These are phyloP conservation scores for Dactylonectria macrodidyma DNA, from an alignment of 2,329 filamentous ascomycete species.

Conservation along the genomic window DNA sequence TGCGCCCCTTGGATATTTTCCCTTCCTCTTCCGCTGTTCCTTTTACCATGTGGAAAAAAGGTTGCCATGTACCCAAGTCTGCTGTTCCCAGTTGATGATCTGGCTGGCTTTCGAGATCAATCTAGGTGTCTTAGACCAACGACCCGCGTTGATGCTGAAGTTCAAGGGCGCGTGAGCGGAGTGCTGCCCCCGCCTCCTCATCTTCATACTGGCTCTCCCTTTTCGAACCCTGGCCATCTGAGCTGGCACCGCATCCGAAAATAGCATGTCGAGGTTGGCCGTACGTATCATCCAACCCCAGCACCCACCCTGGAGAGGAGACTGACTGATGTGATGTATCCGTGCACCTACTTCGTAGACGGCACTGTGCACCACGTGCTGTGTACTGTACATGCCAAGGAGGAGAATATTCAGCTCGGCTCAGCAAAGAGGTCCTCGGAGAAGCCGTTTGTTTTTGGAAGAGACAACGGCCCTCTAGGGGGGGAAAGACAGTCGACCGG, in stretches of 20 bases:
- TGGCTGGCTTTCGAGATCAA: neutral
- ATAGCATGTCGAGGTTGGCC: constrained; percentile 41
- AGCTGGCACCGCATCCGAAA: constrained; percentile 44
- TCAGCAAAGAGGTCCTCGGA: neutral
- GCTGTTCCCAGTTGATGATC: neutral
- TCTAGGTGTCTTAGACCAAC: constrained; percentile 11
- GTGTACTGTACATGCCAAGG: neutral
- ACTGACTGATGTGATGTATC: constrained; percentile 32
- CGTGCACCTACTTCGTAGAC: neutral
- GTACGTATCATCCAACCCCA: constrained; percentile 43
- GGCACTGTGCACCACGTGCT: too few species aligned
- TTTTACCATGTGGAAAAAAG: neutral
- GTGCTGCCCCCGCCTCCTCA: constrained; percentile 1
- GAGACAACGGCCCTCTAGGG: too few species aligned
- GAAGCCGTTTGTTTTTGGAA: neutral
- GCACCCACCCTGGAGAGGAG: constrained; percentile 33
- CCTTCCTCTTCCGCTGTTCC: neutral
- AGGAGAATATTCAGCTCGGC: constrained; percentile 11
- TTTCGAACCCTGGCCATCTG: constrained; percentile 33
- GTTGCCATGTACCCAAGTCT: neutral
- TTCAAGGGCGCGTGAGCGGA: constrained; percentile 8
- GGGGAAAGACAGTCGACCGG: too few species aligned
- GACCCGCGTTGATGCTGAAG: constrained; percentile 7
- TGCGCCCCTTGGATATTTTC: neutral
- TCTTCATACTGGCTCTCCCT: constrained; percentile 18